phyloP scores from a whole-genome alignment of 208 protist species.

The Crithidia brevicula region DNA sequence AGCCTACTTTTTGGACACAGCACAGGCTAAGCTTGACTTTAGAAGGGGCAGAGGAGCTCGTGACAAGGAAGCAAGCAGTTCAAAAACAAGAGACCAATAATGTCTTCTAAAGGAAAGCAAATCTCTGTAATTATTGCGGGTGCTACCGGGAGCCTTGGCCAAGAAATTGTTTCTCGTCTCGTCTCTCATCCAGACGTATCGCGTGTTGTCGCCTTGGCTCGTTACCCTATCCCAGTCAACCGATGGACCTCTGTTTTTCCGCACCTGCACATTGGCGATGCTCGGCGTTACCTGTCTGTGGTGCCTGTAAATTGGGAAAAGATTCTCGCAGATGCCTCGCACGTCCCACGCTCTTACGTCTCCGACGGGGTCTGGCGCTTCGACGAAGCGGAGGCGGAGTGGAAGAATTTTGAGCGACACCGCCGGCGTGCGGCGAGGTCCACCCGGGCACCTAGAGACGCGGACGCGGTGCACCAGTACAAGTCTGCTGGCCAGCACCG shows the following conservation, averaged over 20 bases:
- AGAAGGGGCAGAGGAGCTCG: too few species aligned
- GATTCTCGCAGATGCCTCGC: constrained; percentile 51
- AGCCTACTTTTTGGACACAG: too few species aligned
- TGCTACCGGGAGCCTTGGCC: constrained; percentile 56
- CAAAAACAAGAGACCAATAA: background rate
- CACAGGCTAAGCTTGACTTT: too few species aligned
- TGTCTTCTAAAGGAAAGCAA: constrained; percentile 44
- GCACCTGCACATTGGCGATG: constrained; percentile 51
- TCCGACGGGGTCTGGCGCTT: constrained; percentile 45
- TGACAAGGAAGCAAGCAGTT: too few species aligned
- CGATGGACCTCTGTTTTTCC: constrained; percentile 58
- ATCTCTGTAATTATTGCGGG: constrained; percentile 69
- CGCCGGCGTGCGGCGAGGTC: constrained; percentile 7
- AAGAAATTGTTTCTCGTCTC: constrained; percentile 64
- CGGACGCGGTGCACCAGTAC: constrained; percentile 1
- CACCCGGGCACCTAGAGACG: constrained; percentile 1
- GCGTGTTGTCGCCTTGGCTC: constrained; percentile 65
- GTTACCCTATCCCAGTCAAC: constrained; percentile 56
- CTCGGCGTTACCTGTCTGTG: constrained; percentile 54
- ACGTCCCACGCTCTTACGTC: constrained; percentile 51
- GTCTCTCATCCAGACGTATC: constrained; percentile 64
- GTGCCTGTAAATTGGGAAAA: constrained; percentile 72
- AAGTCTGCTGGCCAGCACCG: background rate
- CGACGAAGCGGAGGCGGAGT: constrained; percentile 30
- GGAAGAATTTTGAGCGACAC: constrained; percentile 16